Base-by-base conservation (phyloP, 2,329 filamentous ascomycete genomes). In the Emericellopsis atlantica region DNA sequence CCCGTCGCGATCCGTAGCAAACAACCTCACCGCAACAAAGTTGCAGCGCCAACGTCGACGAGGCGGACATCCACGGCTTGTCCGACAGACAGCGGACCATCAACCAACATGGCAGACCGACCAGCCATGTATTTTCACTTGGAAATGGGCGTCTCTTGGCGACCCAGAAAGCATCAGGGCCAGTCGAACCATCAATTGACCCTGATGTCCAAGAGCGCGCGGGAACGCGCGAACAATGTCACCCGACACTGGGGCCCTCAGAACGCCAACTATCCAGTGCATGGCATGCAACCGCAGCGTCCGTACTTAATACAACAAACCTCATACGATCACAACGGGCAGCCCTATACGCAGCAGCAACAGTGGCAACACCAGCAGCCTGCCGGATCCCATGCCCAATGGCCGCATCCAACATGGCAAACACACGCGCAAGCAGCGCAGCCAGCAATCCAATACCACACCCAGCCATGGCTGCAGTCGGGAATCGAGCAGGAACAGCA, bases 121-220 rank as follows among this genome's bases (percentile, higher is more conserved):
- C 53, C 55, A 36, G 45, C 46, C 32, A 56, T 74, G 41, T 73
- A 70, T 43, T 54, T 74, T 9, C 65, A 70, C 41, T 54, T 74
- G 44, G 69, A 72, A 49, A 69, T 73, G 44, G 68, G 70, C 24
- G 54, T 74, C 21, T 70, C 69, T 1, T 72, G 66, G 62, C 60
- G 62, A 22, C 58, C 59, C n/a, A 61, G 60, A 32, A 11, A 37
- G 18, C 22, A n/a, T 9, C 58, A 64, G 38, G 15, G 12, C n/a
- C 32, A 29, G 11, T 66, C 62, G 43, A 62, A 55, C 40, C 67
- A 67, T 44, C 62, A 64, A 23, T 45, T 70, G 44, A 66, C 66
- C 36, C 72, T 69, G 46, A 64, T 60, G 46, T 72, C 69, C 15
- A 62, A 62, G 43, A 62, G 58, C 41, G 51, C 67, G 40, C 65